These are phyloP conservation scores for Cytospora piceicola DNA, from an alignment of 2,329 filamentous ascomycete species.

Conservation along the genomic window DNA sequence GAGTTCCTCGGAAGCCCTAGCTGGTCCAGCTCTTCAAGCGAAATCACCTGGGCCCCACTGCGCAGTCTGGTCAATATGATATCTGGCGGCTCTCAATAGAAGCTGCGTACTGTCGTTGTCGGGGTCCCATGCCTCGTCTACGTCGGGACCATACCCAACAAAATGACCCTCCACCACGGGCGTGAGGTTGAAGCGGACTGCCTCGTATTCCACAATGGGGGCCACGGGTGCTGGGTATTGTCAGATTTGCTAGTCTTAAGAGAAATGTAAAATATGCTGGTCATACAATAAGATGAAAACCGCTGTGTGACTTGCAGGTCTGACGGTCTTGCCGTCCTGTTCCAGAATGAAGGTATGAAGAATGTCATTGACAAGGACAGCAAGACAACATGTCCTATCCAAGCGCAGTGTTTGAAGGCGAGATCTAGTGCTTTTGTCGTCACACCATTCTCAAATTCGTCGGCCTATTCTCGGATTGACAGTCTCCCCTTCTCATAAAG, in stretches of 20 bases:
- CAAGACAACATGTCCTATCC: constrained; percentile 46
- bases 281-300: constrained; percentile 48
- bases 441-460: constrained; percentile 17
- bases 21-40: constrained; percentile 54
- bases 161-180: constrained; percentile 53
- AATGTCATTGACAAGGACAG: constrained; percentile 46
- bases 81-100: constrained; percentile 26
- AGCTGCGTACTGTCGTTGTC: constrained; percentile 46
- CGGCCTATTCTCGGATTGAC: constrained; percentile 23
- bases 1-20: constrained; percentile 57
- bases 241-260: constrained; percentile 24
- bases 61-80: constrained; percentile 2
- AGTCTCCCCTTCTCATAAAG: constrained; percentile 32
- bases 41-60: constrained; percentile 67
- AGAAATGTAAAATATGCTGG: not conserved
- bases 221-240: constrained; percentile 49
- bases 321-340: constrained; percentile 41
- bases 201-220: constrained; percentile 53
- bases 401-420: constrained; percentile 41
- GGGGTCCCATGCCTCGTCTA: constrained; percentile 61
- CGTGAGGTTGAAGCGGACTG: constrained; percentile 53
- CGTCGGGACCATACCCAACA: constrained; percentile 58
- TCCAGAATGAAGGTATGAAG: constrained; percentile 47
- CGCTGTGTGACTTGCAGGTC: constrained; percentile 42
- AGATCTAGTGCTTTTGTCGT: constrained; percentile 27